These are phyloP conservation scores for Medicago ruthenica DNA, from an alignment of 306 rosid genomes.

Conservation along the genomic window DNA sequence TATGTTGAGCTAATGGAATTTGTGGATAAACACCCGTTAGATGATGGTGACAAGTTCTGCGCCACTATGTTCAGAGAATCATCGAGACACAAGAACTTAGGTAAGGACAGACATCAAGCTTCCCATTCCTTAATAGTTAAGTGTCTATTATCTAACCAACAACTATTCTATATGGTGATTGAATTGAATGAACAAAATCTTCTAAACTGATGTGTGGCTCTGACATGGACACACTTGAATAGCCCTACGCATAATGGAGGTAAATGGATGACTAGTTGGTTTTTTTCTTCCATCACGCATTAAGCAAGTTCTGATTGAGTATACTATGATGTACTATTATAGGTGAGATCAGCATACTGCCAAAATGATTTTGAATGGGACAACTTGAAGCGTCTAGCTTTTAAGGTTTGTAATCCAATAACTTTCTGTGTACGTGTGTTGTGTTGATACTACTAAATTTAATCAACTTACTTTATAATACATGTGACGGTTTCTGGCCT, in stretches of 20 bases:
- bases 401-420: slow-evolving; percentile 55
- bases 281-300: slow-evolving; percentile 20
- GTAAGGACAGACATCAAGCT: slow-evolving; percentile 45
- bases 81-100: slow-evolving; percentile 80
- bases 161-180: slow-evolving; percentile 13
- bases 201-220: slow-evolving; percentile 15
- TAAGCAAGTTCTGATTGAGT: slow-evolving; percentile 16
- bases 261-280: slow-evolving; percentile 42
- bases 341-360: slow-evolving; percentile 93
- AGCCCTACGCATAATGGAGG: slow-evolving; percentile 95
- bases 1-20: slow-evolving; percentile 81
- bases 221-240: slow-evolving; percentile 48
- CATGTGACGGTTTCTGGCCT: slow-evolving; percentile 33
- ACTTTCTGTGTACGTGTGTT: not conserved
- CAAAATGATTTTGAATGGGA: slow-evolving; percentile 92
- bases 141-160: slow-evolving; percentile 27
- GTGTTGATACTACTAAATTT: not conserved
- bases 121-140: slow-evolving; percentile 31
- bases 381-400: slow-evolving; percentile 69
- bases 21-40: slow-evolving; percentile 65
- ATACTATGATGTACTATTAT: slow-evolving; percentile 10
- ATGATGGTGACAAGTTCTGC: slow-evolving; percentile 89
- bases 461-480: slow-evolving; percentile 7
- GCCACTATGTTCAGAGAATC: slow-evolving; percentile 89
- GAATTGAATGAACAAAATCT: slow-evolving; percentile 43